phyloP scores from a whole-genome alignment of 2,329 filamentous ascomycete species.

The Ceratocystis alfenasii region DNA sequence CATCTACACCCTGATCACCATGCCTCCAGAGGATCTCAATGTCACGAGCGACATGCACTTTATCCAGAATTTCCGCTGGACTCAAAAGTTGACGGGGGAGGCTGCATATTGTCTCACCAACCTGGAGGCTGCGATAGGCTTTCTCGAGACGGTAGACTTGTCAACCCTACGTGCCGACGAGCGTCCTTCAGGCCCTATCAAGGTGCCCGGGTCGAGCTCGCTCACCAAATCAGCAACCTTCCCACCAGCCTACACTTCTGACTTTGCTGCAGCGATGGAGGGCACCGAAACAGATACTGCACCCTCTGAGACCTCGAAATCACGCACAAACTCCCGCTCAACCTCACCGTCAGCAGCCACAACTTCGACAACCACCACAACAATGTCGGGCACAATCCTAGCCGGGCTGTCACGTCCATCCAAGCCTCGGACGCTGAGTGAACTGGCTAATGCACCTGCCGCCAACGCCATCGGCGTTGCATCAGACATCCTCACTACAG shows the following conservation, averaged over 20 bases:
- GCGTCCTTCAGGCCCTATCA: constrained; percentile 53
- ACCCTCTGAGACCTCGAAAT: not conserved
- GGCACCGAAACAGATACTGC: constrained; percentile 9
- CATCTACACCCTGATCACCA: constrained; percentile 89
- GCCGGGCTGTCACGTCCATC: constrained; percentile 24
- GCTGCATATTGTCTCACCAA: constrained; percentile 94
- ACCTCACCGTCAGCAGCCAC: not conserved
- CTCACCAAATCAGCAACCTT: constrained; percentile 40
- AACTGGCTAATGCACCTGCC: constrained; percentile 73
- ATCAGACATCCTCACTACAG: constrained; percentile 74
- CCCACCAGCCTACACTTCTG: constrained; percentile 43
- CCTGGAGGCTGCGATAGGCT: constrained; percentile 85
- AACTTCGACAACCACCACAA: not conserved
- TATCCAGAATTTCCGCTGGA: constrained; percentile 80
- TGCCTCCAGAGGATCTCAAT: constrained; percentile 72
- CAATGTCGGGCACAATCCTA: constrained; percentile 10
- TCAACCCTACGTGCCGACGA: constrained; percentile 78
- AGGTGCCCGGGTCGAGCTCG: constrained; percentile 40
- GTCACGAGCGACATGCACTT: constrained; percentile 92
- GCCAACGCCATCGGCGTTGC: constrained; percentile 64
- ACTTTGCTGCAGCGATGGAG: constrained; percentile 27
- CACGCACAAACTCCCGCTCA: not conserved
- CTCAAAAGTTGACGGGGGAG: constrained; percentile 79
- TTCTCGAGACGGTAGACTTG: constrained; percentile 88
- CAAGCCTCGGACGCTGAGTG: constrained; percentile 62